Percentiles rank a stretch among this genome's conserved stretches.
These are phyloP conservation scores for Serendipita sp. DNA, from an alignment of 768 basidiomycete genomes.

Conservation along the genomic window DNA sequence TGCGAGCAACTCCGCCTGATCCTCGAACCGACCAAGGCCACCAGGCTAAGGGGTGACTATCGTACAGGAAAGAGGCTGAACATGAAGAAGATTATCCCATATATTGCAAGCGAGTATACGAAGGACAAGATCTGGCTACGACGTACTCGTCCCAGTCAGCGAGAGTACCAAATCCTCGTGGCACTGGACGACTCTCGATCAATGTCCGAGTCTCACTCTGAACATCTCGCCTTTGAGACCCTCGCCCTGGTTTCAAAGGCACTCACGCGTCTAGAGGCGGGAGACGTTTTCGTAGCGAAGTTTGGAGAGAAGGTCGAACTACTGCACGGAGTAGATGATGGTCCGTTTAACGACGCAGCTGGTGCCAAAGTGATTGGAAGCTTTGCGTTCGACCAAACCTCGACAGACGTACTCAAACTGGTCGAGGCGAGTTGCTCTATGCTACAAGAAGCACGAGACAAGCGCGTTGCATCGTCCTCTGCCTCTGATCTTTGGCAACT, in stretches of 20 bases:
- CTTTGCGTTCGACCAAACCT: slow-evolving; percentile 80
- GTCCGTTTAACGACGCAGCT: slow-evolving; percentile 63
- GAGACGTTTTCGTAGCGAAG: slow-evolving; percentile 81
- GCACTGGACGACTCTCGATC: slow-evolving; percentile 93
- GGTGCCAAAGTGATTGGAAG: slow-evolving; percentile 67
- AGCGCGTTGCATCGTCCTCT: slow-evolving; percentile 32
- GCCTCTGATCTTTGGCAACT: slow-evolving; percentile 90
- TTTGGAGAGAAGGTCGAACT: slow-evolving; percentile 84
- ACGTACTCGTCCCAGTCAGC: slow-evolving; percentile 78
- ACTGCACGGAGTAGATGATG: slow-evolving; percentile 71
- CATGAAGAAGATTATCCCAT: slow-evolving; percentile 97
- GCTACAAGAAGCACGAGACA: slow-evolving; percentile 62
- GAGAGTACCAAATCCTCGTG: slow-evolving; percentile 90
- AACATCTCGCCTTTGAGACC: slow-evolving; percentile 89
- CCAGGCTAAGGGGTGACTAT: slow-evolving; percentile 90
- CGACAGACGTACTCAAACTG: slow-evolving; percentile 72
- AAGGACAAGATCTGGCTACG: slow-evolving; percentile 99
- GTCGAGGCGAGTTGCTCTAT: slow-evolving; percentile 62
- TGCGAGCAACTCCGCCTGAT: slow-evolving; percentile 96
- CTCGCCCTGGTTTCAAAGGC: slow-evolving; percentile 85
- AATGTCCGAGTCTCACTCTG: slow-evolving; percentile 84
- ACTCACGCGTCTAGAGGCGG: slow-evolving; percentile 79
- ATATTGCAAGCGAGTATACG: slow-evolving; percentile 96
- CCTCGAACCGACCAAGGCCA: slow-evolving; percentile 86
- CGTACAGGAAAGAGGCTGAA: slow-evolving; percentile 94